Evolutionary conservation across 148 eudicot species (phyloP), one percentile per base, ranked within the genome.

Genomic region (Vaccinium corymbosum): DNA sequence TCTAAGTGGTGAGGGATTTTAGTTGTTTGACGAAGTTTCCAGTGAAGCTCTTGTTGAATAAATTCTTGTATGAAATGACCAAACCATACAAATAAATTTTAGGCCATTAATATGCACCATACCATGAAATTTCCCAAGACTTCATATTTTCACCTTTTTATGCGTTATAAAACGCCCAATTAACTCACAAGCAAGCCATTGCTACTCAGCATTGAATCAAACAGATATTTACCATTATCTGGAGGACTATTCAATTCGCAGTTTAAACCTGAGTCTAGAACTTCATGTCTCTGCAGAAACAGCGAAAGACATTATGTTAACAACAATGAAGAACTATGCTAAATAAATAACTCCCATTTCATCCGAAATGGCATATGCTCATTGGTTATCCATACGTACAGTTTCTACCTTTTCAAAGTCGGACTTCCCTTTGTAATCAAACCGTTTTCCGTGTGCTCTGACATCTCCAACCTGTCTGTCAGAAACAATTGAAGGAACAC

Each of bases 381-480:
- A 22, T n/a, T 57, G 71, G 71, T 46, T n/a, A 53, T 83, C 84
- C 29, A 42, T 83, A 82, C 85, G 66, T 89, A 88, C 87, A 86
- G 61, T 84, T 89, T 90, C 89, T 85, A 87, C 87, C 81, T 87
- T 88, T 15, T 76, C 82, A 52, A 79, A 83, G 49, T 86, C 89
- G n/a, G 91, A 72, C 81, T 76, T 84, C 83, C 81, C 88, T 20
- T 66, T 78, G 83, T 49, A 20, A 84, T 76, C 86, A 78, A 85
- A 81, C 81, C 83, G 86, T 81, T 85, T 88, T 48, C 83, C 89
- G 70, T 57, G 85, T 74, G 82, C 79, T 74, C 77, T 85, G 84
- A 78, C 87, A 83, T 84, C 90, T 78, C 83, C 84, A 79, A 76
- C 87, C 87, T 92, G 86, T 86, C 98, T 94, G 92, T 79, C 89